Conservation (phyloP, 2,329 filamentous ascomycete genomes). For the Monilinia aucupariae region DNA sequence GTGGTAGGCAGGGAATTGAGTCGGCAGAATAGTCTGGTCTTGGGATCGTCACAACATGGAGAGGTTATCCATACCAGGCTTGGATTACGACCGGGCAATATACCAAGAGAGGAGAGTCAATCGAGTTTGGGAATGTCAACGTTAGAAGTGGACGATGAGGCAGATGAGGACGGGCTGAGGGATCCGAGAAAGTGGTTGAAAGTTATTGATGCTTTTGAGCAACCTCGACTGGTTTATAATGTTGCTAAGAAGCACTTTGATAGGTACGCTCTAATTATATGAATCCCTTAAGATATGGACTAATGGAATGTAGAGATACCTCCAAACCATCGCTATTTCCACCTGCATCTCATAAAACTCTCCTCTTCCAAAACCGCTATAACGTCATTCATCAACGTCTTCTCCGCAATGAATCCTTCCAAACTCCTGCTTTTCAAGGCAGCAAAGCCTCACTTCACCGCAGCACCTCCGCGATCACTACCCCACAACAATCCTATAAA, state of each 20-base stretch:
- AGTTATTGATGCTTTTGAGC: slow-evolving; percentile 76
- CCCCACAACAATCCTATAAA: slow-evolving; percentile 65
- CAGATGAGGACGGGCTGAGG: slow-evolving; percentile 49
- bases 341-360: slow-evolving; percentile 72
- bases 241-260: slow-evolving; percentile 86
- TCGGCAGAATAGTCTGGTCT: slow-evolving; percentile 59
- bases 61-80: slow-evolving; percentile 51
- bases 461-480: slow-evolving; percentile 50
- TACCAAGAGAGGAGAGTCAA: slow-evolving; percentile 56
- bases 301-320: slow-evolving; percentile 44
- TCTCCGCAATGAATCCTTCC: slow-evolving; percentile 88
- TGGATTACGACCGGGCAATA: slow-evolving; percentile 45
- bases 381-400: slow-evolving; percentile 89
- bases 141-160: slow-evolving; percentile 49
- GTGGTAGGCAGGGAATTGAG: slow-evolving; percentile 50
- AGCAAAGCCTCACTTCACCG: slow-evolving; percentile 51
- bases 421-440: slow-evolving; percentile 68
- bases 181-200: slow-evolving; percentile 81
- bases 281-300: neutral
- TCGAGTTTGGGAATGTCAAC: slow-evolving; percentile 58
- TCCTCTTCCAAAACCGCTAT: slow-evolving; percentile 82
- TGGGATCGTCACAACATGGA: slow-evolving; percentile 49
- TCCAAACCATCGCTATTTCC: slow-evolving; percentile 68
- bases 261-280: slow-evolving; percentile 46
- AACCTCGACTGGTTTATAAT: slow-evolving; percentile 75